Evolutionary conservation across 257 asterid species (phyloP), one percentile per base, ranked within the genome.

Genomic region (Nicotiana noctiflora): DNA sequence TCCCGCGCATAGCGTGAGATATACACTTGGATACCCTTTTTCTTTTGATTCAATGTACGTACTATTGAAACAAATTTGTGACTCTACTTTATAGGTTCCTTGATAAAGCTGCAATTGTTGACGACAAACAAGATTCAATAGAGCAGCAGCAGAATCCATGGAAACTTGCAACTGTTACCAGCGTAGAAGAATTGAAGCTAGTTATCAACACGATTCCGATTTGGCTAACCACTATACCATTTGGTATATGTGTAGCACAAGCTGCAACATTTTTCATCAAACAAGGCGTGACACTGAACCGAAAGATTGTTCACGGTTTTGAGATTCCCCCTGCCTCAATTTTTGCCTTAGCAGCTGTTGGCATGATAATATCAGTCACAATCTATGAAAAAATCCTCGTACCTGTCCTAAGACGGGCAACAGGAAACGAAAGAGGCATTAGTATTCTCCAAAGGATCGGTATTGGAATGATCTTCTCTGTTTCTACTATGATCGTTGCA

Each of bases 391-490:
- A 79, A 67, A 56, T 89, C 86, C 92, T 96, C 1, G 92, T 89
- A 15, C 98, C 98, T 40, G 34, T 91, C 81, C 62, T 88, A 5
- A 75, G 99, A 74, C 84, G 21, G 29, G 77, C 80, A 12, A 91
- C 92, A 0, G 91, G 96, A 1, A 84, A 90, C 0, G 97, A 91
- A 15, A 79, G 98, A 55, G 98, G 97, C 14, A 84, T 94, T 75
- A 80, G 80, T 19, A 89, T 93, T 27, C 93, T 94, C 63, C 91
- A 80, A n/a, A 89, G 98, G 75, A 91, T 94, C 10, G 98, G 97
- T 0, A 83, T 89, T 10, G 97, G 97, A 0, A 91, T 93, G 97
- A 6, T 82, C 2, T 90, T 94, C 86, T 88, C 97, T 0, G 80
- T 90, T 1, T 3, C 75, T 4, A 82, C 94, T 0, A 94, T 91